A percentile compares a stretch with the other conserved stretches of the same genome.
phyloP scores from a whole-genome alignment of 169 alveolate genomes.

The Plasmodium billcollinsi region DNA sequence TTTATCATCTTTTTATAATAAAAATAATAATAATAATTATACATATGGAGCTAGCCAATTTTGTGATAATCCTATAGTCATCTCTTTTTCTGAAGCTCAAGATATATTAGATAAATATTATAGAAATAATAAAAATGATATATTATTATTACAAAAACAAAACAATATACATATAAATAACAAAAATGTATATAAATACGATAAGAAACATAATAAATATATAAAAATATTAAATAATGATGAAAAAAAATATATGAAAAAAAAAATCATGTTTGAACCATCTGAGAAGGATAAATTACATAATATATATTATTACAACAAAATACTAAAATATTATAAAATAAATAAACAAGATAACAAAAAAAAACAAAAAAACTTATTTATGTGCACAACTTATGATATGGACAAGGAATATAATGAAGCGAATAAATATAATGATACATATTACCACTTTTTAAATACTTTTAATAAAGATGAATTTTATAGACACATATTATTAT shows the following conservation, averaged over 20 bases:
- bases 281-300: conserved; percentile 7
- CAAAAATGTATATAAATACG: background rate
- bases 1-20: background rate
- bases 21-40: background rate
- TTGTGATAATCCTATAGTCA: conserved; percentile 15
- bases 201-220: background rate
- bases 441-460: conserved; percentile 20
- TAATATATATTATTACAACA: conserved; percentile 25
- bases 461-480: conserved; percentile 17
- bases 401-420: no score
- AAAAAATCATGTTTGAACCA: conserved; percentile 20
- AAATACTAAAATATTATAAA: conserved; percentile 16
- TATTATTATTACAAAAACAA: background rate
- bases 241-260: conserved; percentile 21
- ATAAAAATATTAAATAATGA: conserved; percentile 8
- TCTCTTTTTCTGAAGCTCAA: conserved; percentile 50
- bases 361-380: background rate
- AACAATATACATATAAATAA: background rate
- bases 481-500: conserved; percentile 13
- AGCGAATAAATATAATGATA: no score
- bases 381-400: background rate
- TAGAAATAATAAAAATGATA: background rate
- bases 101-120: conserved; percentile 22
- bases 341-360: background rate
- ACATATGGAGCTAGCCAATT: background rate